Base-by-base conservation (phyloP, 768 basidiomycete genomes). In the Rhodotorula sphaerocarpa region DNA sequence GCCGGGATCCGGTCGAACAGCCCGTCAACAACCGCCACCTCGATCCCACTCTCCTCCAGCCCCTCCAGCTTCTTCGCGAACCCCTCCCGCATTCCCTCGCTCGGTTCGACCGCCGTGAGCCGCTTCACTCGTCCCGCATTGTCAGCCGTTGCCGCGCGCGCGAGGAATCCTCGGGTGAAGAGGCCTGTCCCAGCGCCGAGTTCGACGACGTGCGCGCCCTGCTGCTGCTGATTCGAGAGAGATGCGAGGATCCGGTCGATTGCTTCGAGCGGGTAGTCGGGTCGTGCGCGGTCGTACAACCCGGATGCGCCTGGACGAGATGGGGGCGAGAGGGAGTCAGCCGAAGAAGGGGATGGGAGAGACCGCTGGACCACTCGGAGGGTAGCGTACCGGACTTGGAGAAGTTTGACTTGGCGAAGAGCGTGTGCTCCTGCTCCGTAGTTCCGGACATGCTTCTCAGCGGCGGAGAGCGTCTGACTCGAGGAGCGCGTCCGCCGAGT, bases 51-150 rank as follows among this genome's bases (percentile, higher is more conserved):
- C 28, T 39, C 33, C 3, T 50, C 36, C 10, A 50, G 16, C 27
- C 28, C 44, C n/a, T 54, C 36, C 12, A 44, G 12, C 18, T 27
- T 81, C 64, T 83, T 78, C 16, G 74, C 71, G 77, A 90, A 95
- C 3, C 81, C 78, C 5, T 79, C 77, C 55, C 91, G 80, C 92
- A 95, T 95, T 33, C 91, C 92, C 48, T 79, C 78, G 67, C 86
- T 74, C 36, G 92, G 92, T 74, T 96, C 92, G 36, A 91, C 72
- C 7, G 87, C 88, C 54, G 79, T 79, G 23, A 92, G 74, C 50
- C 79, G 74, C 33, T 25, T 15, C 4, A 68, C 36, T n/a, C 18
- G 31, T n/a, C 25, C 43, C 20, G 10, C 28, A 9, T 25, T 23
- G 10, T 2, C 25, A 88, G 80, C 72, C 5, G 28, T 20, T 27